phyloP scores from a whole-genome alignment of 768 basidiomycete genomes.

The Leucocoprinus sp. region DNA sequence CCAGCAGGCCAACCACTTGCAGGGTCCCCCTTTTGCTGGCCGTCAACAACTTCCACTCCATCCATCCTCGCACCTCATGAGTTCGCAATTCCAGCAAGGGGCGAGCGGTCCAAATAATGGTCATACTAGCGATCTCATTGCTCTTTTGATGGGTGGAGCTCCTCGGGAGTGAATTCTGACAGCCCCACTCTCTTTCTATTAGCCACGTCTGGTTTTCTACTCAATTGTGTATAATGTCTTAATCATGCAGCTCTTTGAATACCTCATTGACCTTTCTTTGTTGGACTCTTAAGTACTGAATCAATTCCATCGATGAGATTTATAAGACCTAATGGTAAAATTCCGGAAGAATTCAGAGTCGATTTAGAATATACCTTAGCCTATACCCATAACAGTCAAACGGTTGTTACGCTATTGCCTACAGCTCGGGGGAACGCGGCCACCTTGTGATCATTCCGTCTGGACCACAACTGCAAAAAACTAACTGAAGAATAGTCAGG shows the following conservation, averaged over 20 bases:
- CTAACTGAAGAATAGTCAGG: not conserved
- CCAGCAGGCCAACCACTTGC: constrained; percentile 37
- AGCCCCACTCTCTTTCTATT: not conserved
- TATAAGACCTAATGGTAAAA: not conserved
- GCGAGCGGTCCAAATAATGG: constrained; percentile 42
- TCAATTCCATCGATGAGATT: constrained; percentile 3
- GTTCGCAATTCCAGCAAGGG: constrained; percentile 58
- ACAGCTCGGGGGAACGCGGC: not conserved
- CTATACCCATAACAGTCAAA: not conserved
- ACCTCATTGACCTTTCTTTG: constrained; percentile 6
- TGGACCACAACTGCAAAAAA: not conserved
- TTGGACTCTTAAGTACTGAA: constrained; percentile 10
- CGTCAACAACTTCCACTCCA: constrained; percentile 44
- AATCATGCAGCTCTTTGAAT: constrained; percentile 2
- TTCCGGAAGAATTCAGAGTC: not conserved
- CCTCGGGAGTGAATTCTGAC: constrained; percentile 48
- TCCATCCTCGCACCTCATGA: constrained; percentile 33
- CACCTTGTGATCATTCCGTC: not conserved
- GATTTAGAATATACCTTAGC: not conserved
- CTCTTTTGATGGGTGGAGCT: constrained; percentile 68
- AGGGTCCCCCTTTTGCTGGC: constrained; percentile 35
- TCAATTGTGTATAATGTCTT: constrained; percentile 8
- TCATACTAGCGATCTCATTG: constrained; percentile 71
- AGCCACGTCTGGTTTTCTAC: constrained; percentile 4
- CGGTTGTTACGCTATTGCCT: not conserved